Conservation (phyloP, 371 early-diverging fungal genomes). For the Saksenaea oblongispora region DNA sequence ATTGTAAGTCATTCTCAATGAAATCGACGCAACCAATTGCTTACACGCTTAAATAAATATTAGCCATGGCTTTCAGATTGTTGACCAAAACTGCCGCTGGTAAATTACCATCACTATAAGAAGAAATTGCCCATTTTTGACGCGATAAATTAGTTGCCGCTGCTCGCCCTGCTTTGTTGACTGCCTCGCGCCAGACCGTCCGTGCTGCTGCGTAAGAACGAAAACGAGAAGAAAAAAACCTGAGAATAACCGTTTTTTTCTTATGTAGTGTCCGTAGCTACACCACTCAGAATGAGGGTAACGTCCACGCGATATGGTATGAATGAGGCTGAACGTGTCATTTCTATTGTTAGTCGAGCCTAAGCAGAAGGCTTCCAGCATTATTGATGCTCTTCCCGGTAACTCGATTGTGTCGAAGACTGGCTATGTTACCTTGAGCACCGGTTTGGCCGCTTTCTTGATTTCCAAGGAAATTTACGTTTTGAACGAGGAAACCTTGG, state of each 20-base stretch:
- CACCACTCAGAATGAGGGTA: slow-evolving; percentile 40
- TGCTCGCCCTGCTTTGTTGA: slow-evolving; percentile 42
- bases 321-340: background rate
- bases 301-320: background rate
- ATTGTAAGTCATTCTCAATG: no score
- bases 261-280: slow-evolving; percentile 39
- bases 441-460: slow-evolving; percentile 85
- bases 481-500: slow-evolving; percentile 91
- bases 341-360: slow-evolving; percentile 40
- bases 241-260: background rate
- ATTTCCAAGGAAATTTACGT: slow-evolving; percentile 97
- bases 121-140: background rate
- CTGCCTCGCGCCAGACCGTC: slow-evolving; percentile 43
- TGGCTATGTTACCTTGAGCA: slow-evolving; percentile 80
- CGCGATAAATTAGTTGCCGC: slow-evolving; percentile 28
- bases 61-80: slow-evolving; percentile 19
- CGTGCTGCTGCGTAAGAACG: slow-evolving; percentile 44
- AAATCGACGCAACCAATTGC: no score
- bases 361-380: slow-evolving; percentile 77
- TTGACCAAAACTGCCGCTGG: slow-evolving; percentile 37
- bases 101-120: slow-evolving; percentile 1
- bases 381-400: slow-evolving; percentile 92
- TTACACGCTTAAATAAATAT: background rate
- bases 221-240: background rate
- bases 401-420: slow-evolving; percentile 88